phyloP scores from a whole-genome alignment of 805 yeast genomes.

The Alloascoidea hylecoeti region DNA sequence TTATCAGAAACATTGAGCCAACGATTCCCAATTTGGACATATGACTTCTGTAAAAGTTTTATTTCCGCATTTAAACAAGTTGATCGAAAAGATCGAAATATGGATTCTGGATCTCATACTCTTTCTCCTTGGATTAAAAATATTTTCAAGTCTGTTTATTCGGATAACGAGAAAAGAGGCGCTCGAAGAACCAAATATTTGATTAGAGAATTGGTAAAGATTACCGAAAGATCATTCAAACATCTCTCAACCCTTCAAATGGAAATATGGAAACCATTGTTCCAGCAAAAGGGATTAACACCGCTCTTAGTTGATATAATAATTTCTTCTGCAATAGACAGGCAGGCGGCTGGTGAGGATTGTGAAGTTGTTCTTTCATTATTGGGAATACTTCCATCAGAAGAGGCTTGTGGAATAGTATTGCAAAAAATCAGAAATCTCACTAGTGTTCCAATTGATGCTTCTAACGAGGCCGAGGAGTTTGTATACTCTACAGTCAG shows the following conservation, averaged over 20 bases:
- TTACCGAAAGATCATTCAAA: constrained; percentile 27
- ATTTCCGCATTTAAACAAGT: constrained; percentile 30
- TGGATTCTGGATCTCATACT: constrained; percentile 21
- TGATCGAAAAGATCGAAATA: constrained; percentile 23
- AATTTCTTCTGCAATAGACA: constrained; percentile 60
- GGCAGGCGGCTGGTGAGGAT: constrained; percentile 30
- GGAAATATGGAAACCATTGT: constrained; percentile 51
- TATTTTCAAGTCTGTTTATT: constrained; percentile 40
- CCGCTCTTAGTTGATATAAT: constrained; percentile 57
- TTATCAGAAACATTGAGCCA: constrained; percentile 42
- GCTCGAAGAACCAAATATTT: constrained; percentile 44
- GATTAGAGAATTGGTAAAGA: constrained; percentile 44
- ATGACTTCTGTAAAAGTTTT: constrained; percentile 34
- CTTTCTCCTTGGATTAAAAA: constrained; percentile 60
- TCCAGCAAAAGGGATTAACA: constrained; percentile 44
- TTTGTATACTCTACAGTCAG: constrained; percentile 34
- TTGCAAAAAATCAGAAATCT: constrained; percentile 40
- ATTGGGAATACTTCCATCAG: constrained; percentile 52
- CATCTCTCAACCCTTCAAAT: not conserved
- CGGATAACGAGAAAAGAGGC: constrained; percentile 39
- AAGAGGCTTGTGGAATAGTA: constrained; percentile 57
- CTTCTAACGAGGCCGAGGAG: constrained; percentile 19
- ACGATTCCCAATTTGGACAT: constrained; percentile 43
- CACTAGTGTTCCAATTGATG: constrained; percentile 27
- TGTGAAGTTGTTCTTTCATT: constrained; percentile 47